Conservation (phyloP, 352 stramenopile species). For the Pythium aphanidermatum region DNA sequence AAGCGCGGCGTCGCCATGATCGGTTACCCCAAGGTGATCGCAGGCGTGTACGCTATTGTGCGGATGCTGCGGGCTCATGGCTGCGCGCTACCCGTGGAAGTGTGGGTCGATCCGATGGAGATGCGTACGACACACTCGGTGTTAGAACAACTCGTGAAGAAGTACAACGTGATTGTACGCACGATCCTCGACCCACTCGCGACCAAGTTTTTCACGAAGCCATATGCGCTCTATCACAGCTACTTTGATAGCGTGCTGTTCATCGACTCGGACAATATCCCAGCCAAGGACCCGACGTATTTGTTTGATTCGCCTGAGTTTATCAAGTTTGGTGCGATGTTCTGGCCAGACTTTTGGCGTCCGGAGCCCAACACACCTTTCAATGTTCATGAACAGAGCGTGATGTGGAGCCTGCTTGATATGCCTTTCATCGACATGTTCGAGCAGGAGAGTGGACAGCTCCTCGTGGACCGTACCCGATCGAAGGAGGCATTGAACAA, state of each 20-base stretch:
- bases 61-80: slow-evolving; percentile 40
- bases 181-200: slow-evolving; percentile 52
- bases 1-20: slow-evolving; percentile 61
- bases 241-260: slow-evolving; percentile 74
- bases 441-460: slow-evolving; percentile 76
- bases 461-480: slow-evolving; percentile 55
- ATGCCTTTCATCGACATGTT: slow-evolving; percentile 87
- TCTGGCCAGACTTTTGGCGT: slow-evolving; percentile 85
- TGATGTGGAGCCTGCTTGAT: slow-evolving; percentile 63
- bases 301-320: slow-evolving; percentile 72
- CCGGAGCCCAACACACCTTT: slow-evolving; percentile 51
- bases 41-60: slow-evolving; percentile 66
- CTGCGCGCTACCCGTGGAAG: slow-evolving; percentile 40
- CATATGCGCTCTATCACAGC: slow-evolving; percentile 71
- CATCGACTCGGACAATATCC: slow-evolving; percentile 81
- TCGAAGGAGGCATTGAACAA: slow-evolving; percentile 40
- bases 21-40: slow-evolving; percentile 58
- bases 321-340: slow-evolving; percentile 49
- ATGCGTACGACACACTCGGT: slow-evolving; percentile 57
- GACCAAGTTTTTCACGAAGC: slow-evolving; percentile 73
- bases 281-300: slow-evolving; percentile 71
- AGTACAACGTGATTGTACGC: slow-evolving; percentile 52
- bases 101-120: slow-evolving; percentile 48
- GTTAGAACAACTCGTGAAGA: slow-evolving; percentile 38
- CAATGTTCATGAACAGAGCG: slow-evolving; percentile 67